These are phyloP conservation scores for Candida maesae DNA, from an alignment of 805 yeast species.

Conservation along the genomic window DNA sequence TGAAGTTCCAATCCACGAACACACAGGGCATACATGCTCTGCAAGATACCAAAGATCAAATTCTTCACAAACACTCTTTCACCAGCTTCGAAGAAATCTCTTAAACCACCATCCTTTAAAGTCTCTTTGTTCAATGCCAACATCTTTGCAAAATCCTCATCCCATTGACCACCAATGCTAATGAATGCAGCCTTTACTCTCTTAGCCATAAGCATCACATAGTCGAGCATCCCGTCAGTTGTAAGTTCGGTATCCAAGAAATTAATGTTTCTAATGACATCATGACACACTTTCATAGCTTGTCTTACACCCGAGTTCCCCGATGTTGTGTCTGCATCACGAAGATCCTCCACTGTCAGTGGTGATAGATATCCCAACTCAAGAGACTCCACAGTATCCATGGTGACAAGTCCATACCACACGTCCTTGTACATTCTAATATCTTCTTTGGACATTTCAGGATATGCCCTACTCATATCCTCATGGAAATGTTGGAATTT, in stretches of 20 bases:
- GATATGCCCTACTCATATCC: background rate
- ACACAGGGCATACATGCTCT: constrained; percentile 3
- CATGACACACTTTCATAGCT: constrained; percentile 1
- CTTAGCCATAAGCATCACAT: background rate
- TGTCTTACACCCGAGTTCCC: background rate
- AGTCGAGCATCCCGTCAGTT: constrained; percentile 1
- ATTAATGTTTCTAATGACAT: background rate
- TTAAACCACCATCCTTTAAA: background rate
- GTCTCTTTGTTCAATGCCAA: background rate
- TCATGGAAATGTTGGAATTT: constrained; percentile 3
- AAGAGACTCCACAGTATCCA: constrained; percentile 3
- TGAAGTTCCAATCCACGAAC: background rate
- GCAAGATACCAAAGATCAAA: constrained; percentile 2
- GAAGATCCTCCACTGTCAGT: background rate
- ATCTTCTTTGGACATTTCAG: constrained; percentile 2
- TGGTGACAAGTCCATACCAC: constrained; percentile 2
- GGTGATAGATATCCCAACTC: constrained; percentile 3
- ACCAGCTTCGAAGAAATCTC: background rate
- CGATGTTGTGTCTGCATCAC: background rate
- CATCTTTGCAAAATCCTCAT: background rate
- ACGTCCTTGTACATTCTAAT: constrained; percentile 4
- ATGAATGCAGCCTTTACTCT: background rate
- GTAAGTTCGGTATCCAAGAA: constrained; percentile 5
- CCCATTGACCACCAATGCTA: background rate
- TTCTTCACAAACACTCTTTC: constrained; percentile 1